Percentiles rank a stretch among this genome's conserved stretches.
Conservation (phyloP, 108 stramenopile genomes). For the Phaeodactylum tricornutum region DNA sequence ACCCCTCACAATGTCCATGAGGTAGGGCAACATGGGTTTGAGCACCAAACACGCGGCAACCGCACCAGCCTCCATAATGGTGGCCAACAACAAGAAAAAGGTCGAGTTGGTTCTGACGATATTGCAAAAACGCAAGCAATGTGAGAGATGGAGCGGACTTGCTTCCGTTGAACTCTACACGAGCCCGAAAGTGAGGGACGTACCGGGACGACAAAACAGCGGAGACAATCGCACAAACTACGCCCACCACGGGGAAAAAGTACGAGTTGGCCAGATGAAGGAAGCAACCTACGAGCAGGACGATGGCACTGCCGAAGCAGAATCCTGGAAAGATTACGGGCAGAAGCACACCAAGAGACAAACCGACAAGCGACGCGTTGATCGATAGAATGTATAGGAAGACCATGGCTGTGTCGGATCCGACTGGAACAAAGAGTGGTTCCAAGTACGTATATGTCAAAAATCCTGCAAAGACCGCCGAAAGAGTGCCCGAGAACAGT, state of each 20-base stretch:
- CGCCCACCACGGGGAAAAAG: conserved; percentile 28
- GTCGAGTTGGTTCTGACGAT: background rate
- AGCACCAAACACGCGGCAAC: conserved; percentile 32
- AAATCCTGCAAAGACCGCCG: conserved; percentile 26
- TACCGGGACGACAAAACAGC: conserved; percentile 23
- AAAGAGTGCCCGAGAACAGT: conserved; percentile 36
- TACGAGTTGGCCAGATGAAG: conserved; percentile 3
- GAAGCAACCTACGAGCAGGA: conserved; percentile 25
- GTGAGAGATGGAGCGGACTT: background rate
- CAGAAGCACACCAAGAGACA: conserved; percentile 50
- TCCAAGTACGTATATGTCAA: conserved; percentile 36
- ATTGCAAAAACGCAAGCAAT: background rate
- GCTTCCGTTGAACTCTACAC: background rate
- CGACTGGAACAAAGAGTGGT: conserved; percentile 35
- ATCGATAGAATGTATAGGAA: conserved; percentile 39
- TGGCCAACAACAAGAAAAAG: conserved; percentile 21
- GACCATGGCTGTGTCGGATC: conserved; percentile 43
- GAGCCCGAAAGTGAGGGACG: conserved; percentile 2
- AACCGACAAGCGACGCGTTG: conserved; percentile 40
- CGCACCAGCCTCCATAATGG: conserved; percentile 51
- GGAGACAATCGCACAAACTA: conserved; percentile 18
- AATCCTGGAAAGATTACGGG: conserved; percentile 47
- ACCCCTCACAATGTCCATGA: conserved; percentile 36
- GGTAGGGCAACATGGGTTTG: conserved; percentile 16
- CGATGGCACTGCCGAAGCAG: conserved; percentile 34